These are phyloP conservation scores for Prinsepia uniflora DNA, from an alignment of 306 rosid genomes.

Conservation along the genomic window DNA sequence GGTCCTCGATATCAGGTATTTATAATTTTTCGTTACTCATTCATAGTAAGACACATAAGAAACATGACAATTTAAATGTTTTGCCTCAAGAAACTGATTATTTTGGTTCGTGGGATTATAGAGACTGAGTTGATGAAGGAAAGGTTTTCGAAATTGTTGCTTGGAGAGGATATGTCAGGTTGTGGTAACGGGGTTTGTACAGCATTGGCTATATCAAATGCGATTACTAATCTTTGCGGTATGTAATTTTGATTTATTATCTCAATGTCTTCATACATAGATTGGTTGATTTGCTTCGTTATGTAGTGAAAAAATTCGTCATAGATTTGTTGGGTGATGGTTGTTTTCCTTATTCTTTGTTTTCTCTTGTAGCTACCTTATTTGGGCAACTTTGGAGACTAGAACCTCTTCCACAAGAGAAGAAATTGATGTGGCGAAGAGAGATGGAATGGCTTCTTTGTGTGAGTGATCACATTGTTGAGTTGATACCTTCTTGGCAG, in stretches of 20 bases:
- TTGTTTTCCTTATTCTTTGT: constrained; percentile 2
- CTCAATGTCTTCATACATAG: not conserved
- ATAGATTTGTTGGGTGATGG: not conserved
- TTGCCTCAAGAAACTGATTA: constrained; percentile 7
- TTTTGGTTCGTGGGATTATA: constrained; percentile 36
- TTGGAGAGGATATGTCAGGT: constrained; percentile 99
- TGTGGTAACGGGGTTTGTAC: constrained; percentile 90
- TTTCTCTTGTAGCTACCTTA: constrained; percentile 53
- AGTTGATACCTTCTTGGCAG: constrained; percentile 73
- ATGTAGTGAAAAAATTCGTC: not conserved
- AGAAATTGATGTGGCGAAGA: constrained; percentile 81
- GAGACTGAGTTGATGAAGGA: constrained; percentile 90
- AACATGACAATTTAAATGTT: not conserved
- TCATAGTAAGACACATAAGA: not conserved
- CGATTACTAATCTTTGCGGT: constrained; percentile 91
- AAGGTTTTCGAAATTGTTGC: constrained; percentile 82
- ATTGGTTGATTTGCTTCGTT: constrained; percentile 3
- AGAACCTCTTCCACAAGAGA: constrained; percentile 58
- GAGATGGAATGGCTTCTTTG: constrained; percentile 86
- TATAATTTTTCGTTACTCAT: constrained; percentile 1
- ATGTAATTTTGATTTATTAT: constrained; percentile 4
- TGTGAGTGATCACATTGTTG: constrained; percentile 84
- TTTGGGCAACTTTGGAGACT: constrained; percentile 91
- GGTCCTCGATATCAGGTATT: constrained; percentile 57
- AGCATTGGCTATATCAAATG: constrained; percentile 86